Evolutionary conservation across 805 yeast genomes (phyloP), one percentile per base, ranked within the genome.

Genomic region (Nakazawaea anatomiae): DNA sequence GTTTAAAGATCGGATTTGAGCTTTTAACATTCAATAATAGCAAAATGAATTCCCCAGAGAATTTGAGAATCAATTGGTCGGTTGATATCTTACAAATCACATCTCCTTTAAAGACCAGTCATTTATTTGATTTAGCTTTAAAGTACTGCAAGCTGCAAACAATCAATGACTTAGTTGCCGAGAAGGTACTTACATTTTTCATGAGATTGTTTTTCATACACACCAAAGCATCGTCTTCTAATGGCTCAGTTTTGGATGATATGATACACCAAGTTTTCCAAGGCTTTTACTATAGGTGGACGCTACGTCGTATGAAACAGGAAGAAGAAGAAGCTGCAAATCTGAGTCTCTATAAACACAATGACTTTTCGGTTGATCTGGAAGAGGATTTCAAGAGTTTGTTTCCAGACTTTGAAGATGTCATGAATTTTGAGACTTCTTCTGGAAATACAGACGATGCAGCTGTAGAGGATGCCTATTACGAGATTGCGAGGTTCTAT

Each of bases 351-450:
- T 91, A 79, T 68, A 85, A 77, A 60, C 85, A 77, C 59, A 67
- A 75, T 30, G 89, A 84, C 54, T 78, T 80, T 2, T 78, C 79
- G 2, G 76, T 74, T 14, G 89, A 87, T 51, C 77, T 79, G 3
- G 97, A 89, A 55, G 81, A 76, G n/a, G 97, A 91, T 50, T 89
- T 91, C 69, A 77, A 70, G 58, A 61, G 61, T n/a, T 63, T 91
- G 68, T 92, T 92, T 75, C 97, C 97, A 0, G 96, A 89, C 62
- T 89, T 80, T 55, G 96, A 87, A 46, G 87, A 85, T 8, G 76
- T 80, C 4, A 62, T 81, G 47, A 77, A 76, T 30, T 54, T 63
- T 12, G 63, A 63, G 2, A 63, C 51, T 5, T 60, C 64, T 25
- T 68, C 55, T 5, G 56, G 39, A 1, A 39, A 50, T 30, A 54